Evolutionary conservation across 2,329 filamentous ascomycete species (phyloP).

Genomic region (Phoma sp.): DNA sequence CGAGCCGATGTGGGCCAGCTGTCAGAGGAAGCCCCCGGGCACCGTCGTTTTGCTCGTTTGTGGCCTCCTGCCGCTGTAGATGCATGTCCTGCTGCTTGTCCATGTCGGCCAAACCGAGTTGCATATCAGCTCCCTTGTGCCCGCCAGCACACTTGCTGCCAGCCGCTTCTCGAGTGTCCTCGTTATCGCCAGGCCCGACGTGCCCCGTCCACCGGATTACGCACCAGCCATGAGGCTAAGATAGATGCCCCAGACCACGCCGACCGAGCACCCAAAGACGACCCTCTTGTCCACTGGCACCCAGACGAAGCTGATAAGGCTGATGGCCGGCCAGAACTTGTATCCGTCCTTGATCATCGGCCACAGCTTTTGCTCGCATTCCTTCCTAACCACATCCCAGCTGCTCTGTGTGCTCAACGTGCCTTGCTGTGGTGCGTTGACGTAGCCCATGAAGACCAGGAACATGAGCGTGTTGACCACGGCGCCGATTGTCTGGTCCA

Average conservation of each 20-base stretch:
- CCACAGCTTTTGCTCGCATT: constrained; percentile 62
- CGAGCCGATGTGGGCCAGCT: constrained; percentile 6
- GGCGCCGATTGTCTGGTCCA: constrained; percentile 74
- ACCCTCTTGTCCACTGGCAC: constrained; percentile 74
- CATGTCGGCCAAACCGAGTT: constrained; percentile 5
- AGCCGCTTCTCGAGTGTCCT: background rate
- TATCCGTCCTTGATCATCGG: constrained; percentile 65
- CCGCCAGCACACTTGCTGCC: background rate
- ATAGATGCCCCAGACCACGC: constrained; percentile 77
- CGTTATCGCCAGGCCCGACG: background rate
- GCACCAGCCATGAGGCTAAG: constrained; percentile 65
- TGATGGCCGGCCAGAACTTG: constrained; percentile 75
- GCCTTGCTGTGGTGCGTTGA: constrained; percentile 33
- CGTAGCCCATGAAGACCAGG: constrained; percentile 63
- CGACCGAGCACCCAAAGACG: constrained; percentile 73
- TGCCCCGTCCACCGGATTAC: constrained; percentile 11
- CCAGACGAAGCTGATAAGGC: constrained; percentile 72
- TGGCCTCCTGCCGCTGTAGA: constrained; percentile 3
- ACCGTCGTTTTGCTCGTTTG: background rate
- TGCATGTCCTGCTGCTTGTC: background rate
- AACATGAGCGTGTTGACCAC: constrained; percentile 70
- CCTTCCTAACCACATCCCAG: constrained; percentile 37
- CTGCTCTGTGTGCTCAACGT: constrained; percentile 42
- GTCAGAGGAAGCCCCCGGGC: constrained; percentile 1
- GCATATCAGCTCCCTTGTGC: constrained; percentile 10